These are phyloP conservation scores for Martensiomyces pterosporus DNA, from an alignment of 192 early-diverging fungal genomes.

Conservation along the genomic window DNA sequence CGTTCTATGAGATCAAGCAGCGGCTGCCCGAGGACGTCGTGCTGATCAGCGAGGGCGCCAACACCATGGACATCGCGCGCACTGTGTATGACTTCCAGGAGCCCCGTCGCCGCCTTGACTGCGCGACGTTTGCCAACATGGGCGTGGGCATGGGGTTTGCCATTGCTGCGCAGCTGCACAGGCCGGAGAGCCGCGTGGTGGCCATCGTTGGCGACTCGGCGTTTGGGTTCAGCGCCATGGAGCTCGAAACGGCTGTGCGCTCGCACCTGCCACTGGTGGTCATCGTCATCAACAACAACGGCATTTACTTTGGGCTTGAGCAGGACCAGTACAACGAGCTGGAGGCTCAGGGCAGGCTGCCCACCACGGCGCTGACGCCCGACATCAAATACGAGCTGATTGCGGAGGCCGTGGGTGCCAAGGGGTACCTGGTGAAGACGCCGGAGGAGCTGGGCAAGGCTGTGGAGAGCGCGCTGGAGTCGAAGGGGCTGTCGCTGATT, in stretches of 20 bases:
- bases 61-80: constrained; percentile 77
- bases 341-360: constrained; percentile 39
- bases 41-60: constrained; percentile 70
- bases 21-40: constrained; percentile 53
- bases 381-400: constrained; percentile 67
- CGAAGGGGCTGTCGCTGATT: constrained; percentile 55
- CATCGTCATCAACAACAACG: constrained; percentile 77
- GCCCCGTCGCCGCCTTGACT: constrained; percentile 65
- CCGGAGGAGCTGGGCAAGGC: constrained; percentile 55
- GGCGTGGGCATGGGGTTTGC: constrained; percentile 75
- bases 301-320: constrained; percentile 68
- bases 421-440: constrained; percentile 55
- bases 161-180: constrained; percentile 61
- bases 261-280: constrained; percentile 59
- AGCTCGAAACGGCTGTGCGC: constrained; percentile 68
- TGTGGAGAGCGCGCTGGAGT: constrained; percentile 40
- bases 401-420: constrained; percentile 62
- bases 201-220: constrained; percentile 73
- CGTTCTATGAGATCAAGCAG: constrained; percentile 63
- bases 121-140: constrained; percentile 73
- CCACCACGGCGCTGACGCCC: constrained; percentile 59
- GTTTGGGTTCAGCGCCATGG: constrained; percentile 78
- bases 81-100: constrained; percentile 60
- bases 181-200: constrained; percentile 52
- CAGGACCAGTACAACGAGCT: constrained; percentile 45